These are phyloP conservation scores for Arachnomyces sp. DNA, from an alignment of 2,329 filamentous ascomycete genomes.

Conservation along the genomic window DNA sequence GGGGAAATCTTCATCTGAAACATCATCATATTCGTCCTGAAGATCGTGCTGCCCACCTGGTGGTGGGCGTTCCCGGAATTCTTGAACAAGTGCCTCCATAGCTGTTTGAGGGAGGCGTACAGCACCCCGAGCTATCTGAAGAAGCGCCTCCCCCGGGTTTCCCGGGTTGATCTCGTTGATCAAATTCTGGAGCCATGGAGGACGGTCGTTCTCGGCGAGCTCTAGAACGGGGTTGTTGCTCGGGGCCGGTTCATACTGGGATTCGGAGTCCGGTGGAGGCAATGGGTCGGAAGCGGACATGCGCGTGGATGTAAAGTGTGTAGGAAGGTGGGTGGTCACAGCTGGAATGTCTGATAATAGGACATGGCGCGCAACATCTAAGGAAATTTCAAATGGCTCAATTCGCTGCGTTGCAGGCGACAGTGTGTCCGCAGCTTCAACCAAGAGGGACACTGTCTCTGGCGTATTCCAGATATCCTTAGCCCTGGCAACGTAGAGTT, in stretches of 20 bases:
- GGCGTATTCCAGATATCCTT: conserved; percentile 83
- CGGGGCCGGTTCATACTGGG: conserved; percentile 25
- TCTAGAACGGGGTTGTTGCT: conserved; percentile 11
- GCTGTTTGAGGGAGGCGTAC: no score
- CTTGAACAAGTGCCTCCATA: no score
- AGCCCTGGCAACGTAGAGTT: conserved; percentile 66
- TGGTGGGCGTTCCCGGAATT: no score
- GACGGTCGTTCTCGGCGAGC: conserved; percentile 10
- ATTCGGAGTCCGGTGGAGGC: conserved; percentile 53
- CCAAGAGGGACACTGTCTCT: conserved; percentile 60
- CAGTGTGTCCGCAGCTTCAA: conserved; percentile 58
- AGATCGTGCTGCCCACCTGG: conserved; percentile 14
- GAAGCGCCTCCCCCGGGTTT: conserved; percentile 7
- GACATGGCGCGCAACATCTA: conserved; percentile 64
- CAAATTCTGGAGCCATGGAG: conserved; percentile 30
- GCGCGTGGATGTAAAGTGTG: conserved; percentile 53
- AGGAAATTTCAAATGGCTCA: conserved; percentile 40
- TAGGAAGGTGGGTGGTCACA: conserved; percentile 64
- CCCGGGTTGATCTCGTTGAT: conserved; percentile 29
- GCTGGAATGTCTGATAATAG: conserved; percentile 68
- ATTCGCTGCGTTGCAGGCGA: conserved; percentile 35
- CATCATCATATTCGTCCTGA: conserved; percentile 12
- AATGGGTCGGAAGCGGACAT: conserved; percentile 77
- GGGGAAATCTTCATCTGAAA: conserved; percentile 8
- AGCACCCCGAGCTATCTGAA: no score